Evolutionary conservation across 179 eudicot genomes (phyloP).

Genomic region (Heliamphora pulchella): DNA sequence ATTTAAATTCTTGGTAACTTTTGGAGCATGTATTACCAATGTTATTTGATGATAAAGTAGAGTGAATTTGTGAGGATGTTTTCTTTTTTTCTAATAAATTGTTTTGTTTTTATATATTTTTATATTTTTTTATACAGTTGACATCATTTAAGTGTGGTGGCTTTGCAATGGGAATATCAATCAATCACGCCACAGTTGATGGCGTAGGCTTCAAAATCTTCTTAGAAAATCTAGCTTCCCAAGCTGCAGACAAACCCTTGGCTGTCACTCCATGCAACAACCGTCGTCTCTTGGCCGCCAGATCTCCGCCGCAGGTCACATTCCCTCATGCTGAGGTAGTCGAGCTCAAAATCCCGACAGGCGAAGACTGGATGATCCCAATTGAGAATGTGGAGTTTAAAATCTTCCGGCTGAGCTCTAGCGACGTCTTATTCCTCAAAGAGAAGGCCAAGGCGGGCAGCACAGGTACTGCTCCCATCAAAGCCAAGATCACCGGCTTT

Average conservation of each 20-base stretch:
- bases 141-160: constrained; percentile 85
- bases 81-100: too few relatives aligned
- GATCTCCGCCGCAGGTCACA: constrained; percentile 65
- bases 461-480: neutral
- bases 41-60: too few relatives aligned
- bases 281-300: constrained; percentile 60
- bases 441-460: constrained; percentile 32
- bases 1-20: too few relatives aligned
- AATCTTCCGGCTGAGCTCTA: constrained; percentile 43
- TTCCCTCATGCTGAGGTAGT: constrained; percentile 72
- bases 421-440: constrained; percentile 46
- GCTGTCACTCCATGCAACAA: constrained; percentile 48
- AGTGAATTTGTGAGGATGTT: too few relatives aligned
- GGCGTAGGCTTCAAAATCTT: constrained; percentile 61
- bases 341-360: constrained; percentile 41
- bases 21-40: too few relatives aligned
- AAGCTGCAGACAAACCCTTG: constrained; percentile 48
- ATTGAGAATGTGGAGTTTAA: constrained; percentile 54
- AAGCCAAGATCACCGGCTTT: constrained; percentile 52
- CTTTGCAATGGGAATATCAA: constrained; percentile 64
- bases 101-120: too few relatives aligned
- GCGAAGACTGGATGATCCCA: constrained; percentile 22
- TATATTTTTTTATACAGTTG: constrained; percentile 28
- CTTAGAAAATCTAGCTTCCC: constrained; percentile 61
- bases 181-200: constrained; percentile 65